Evolutionary conservation across 352 stramenopile species (phyloP).

Genomic region (Pythium coloratum): DNA sequence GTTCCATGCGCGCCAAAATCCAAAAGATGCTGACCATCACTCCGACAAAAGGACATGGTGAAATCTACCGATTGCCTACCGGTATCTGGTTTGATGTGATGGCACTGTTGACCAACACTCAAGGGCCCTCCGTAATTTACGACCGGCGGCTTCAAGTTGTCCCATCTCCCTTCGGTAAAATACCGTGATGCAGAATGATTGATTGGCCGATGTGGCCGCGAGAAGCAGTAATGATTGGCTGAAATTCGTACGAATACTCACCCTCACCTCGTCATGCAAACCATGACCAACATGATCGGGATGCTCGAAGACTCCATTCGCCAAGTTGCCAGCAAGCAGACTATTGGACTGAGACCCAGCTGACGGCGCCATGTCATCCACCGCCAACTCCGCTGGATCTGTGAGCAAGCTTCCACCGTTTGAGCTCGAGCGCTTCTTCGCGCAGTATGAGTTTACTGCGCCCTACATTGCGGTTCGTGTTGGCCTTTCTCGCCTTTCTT

Average conservation of each 20-base stretch:
- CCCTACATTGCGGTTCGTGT: conserved; percentile 34
- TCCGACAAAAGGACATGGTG: background rate
- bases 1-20: background rate
- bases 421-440: conserved; percentile 50
- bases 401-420: conserved; percentile 32
- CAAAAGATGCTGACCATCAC: background rate
- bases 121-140: background rate
- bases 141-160: background rate
- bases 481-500: background rate
- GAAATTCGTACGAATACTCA: background rate
- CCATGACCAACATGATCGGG: background rate
- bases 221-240: background rate
- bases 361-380: background rate
- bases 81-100: background rate
- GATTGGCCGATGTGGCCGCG: background rate
- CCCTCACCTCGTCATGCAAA: background rate
- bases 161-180: background rate
- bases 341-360: background rate
- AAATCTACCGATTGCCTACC: background rate
- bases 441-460: conserved; percentile 53
- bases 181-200: background rate
- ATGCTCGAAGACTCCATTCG: background rate
- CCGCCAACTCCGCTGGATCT: conserved; percentile 15
- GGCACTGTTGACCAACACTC: background rate
- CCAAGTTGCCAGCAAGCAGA: background rate